A percentile compares a stretch with the other conserved stretches of the same genome.
phyloP scores from a whole-genome alignment of 139 green algal genomes.

The Deuterostichococcus epilithicus region DNA sequence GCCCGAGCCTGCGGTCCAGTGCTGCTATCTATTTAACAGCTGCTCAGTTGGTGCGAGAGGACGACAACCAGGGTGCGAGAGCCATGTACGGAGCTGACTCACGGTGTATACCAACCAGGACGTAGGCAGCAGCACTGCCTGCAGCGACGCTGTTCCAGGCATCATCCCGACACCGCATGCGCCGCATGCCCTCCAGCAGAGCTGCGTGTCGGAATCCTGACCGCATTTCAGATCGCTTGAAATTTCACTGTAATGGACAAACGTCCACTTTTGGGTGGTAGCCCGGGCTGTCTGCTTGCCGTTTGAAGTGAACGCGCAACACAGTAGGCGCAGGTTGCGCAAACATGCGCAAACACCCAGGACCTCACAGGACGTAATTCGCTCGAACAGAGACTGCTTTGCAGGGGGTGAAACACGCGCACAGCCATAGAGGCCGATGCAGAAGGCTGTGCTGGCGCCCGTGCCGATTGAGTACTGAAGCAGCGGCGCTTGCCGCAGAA shows the following conservation, averaged over 20 bases:
- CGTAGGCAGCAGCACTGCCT: conserved; percentile 18
- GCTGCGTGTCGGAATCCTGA: conserved; percentile 4
- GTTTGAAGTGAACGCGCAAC: background rate
- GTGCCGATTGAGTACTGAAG: conserved; percentile 4
- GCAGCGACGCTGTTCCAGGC: conserved; percentile 19
- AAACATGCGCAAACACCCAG: background rate
- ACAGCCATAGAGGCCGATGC: conserved; percentile 16
- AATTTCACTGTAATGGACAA: background rate
- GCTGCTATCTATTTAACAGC: background rate
- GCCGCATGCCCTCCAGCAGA: conserved; percentile 18
- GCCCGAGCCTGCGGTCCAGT: background rate
- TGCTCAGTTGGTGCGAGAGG: background rate
- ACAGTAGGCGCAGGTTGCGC: no score
- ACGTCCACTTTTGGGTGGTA: background rate
- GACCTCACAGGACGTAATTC: background rate
- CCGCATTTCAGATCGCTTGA: background rate
- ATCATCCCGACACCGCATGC: conserved; percentile 20
- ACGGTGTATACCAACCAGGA: conserved; percentile 29
- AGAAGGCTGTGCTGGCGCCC: conserved; percentile 25
- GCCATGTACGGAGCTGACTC: background rate
- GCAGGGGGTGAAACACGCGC: background rate
- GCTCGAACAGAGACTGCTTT: background rate
- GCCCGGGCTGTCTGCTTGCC: background rate
- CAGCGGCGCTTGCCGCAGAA: conserved; percentile 19
- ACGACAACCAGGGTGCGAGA: background rate